Base-by-base conservation (phyloP, 352 stramenopile genomes). In the Paralagenidium karlingii region DNA sequence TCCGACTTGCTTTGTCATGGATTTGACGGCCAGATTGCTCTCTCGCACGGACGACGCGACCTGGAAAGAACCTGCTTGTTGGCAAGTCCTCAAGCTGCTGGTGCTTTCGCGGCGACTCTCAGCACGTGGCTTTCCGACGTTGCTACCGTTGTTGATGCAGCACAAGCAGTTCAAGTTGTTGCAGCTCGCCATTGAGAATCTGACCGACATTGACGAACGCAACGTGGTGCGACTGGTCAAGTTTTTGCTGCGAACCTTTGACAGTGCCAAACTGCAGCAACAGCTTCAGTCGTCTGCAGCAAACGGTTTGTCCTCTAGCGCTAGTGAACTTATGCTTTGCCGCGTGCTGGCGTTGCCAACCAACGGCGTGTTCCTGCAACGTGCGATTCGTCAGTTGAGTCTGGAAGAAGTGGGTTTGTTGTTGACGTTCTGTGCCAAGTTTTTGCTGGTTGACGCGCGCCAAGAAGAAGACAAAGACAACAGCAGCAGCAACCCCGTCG, bases 131-230 rank as follows among this genome's bases (percentile, higher is more conserved):
- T 53, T 88, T 24, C 77, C 77, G 7, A 49, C 63, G 27, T 50
- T 90, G 3, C 38, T 90, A 19, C 65, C 70, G 0, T 68, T 54
- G 31, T 39, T 86, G 33, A 82, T 86, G 57, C 52, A 73, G 36
- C 50, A 81, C 57, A 53, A 71, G 22, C 70, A 86, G 49, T 79
- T 73, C 43, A 54, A 56, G 31, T 47, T 86, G 11, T 56, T 90
- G 8, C 60, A 90, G 38, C 51, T 64, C 24, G 60, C 68, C 19
- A 65, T 90, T 20, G 37, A 58, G n/a, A 46, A 81, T 40, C 47
- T 90, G 12, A 58, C 73, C 5, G 77, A 90, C 45, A 69, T 90
- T 40, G 73, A 90, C 45, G 77, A 90, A 56, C 66, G 59, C 25
- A 64, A 68, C 7, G 58, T 84, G 40, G 68, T 88, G 29, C 70